phyloP scores from a whole-genome alignment of 371 early-diverging fungal species.

The Mucor plumbeus region DNA sequence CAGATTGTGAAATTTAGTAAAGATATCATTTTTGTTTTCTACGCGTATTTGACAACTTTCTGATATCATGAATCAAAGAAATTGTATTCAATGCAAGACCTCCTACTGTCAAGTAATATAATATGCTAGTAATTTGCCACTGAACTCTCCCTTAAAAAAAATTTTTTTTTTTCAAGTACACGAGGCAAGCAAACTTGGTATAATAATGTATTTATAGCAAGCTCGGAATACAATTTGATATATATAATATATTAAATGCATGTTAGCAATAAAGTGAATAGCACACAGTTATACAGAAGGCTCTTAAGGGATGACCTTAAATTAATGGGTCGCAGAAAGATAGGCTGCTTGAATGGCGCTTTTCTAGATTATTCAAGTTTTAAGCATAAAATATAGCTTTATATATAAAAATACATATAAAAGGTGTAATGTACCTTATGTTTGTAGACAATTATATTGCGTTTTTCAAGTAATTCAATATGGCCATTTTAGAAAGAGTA shows the following conservation, averaged over 20 bases:
- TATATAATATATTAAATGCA: slow-evolving; percentile 1
- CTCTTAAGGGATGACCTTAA: not conserved
- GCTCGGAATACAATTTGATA: not conserved
- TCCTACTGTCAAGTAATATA: not conserved
- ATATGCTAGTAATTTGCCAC: not conserved
- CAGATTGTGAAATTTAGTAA: too few species aligned
- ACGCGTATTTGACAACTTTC: too few species aligned
- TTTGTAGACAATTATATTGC: too few species aligned
- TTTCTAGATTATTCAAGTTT: too few species aligned
- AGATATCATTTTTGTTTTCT: not conserved
- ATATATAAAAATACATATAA: not conserved
- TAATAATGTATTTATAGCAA: not conserved
- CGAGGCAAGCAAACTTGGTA: too few species aligned
- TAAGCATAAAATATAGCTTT: too few species aligned
- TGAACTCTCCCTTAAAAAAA: not conserved
- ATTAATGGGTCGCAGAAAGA: not conserved
- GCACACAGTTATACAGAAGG: not conserved
- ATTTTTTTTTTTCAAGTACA: too few species aligned
- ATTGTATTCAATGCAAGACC: not conserved
- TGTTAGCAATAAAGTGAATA: not conserved
- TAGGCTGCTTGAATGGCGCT: not conserved
- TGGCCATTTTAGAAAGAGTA: not conserved
- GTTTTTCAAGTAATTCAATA: not conserved
- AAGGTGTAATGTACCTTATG: not conserved
- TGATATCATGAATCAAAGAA: not conserved